phyloP scores from a whole-genome alignment of 306 rosid genomes.

The Glycine soja region DNA sequence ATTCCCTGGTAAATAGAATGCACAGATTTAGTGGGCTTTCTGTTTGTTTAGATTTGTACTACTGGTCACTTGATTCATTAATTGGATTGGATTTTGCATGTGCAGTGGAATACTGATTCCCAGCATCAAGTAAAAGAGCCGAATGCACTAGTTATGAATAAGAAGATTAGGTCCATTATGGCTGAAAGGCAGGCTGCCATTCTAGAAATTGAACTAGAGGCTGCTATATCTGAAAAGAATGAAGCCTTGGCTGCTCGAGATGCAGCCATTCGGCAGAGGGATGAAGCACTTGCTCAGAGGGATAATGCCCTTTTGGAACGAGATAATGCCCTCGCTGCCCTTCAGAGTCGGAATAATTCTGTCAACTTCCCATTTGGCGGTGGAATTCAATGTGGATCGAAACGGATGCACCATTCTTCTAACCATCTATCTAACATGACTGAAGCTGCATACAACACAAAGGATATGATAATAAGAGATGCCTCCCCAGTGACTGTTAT shows the following conservation, averaged over 20 bases:
- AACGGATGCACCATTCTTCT: slow-evolving; percentile 66
- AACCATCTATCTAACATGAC: slow-evolving; percentile 39
- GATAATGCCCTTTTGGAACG: slow-evolving; percentile 88
- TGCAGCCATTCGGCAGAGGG: slow-evolving; percentile 84
- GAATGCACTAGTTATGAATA: slow-evolving; percentile 92
- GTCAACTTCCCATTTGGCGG: slow-evolving; percentile 59
- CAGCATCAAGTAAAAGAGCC: slow-evolving; percentile 91
- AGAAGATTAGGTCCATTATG: slow-evolving; percentile 92
- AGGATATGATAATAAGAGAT: slow-evolving; percentile 72
- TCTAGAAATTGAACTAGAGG: slow-evolving; percentile 81
- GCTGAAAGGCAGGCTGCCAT: slow-evolving; percentile 90
- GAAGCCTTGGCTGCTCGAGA: slow-evolving; percentile 90
- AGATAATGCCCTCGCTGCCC: slow-evolving; percentile 92
- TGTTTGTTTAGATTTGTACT: slow-evolving; percentile 22
- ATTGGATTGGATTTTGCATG: slow-evolving; percentile 47
- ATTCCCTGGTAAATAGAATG: slow-evolving; percentile 64
- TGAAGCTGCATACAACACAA: slow-evolving; percentile 61
- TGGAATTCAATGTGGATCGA: slow-evolving; percentile 71
- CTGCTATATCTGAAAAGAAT: slow-evolving; percentile 84
- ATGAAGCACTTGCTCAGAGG: slow-evolving; percentile 82
- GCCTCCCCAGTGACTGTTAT: slow-evolving; percentile 79
- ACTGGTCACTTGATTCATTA: slow-evolving; percentile 39
- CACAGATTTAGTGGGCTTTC: slow-evolving; percentile 17
- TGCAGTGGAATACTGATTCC: slow-evolving; percentile 82
- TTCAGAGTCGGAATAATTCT: slow-evolving; percentile 64